Base-by-base conservation (phyloP, 176 grass and related monocot species). In the Aechmea fasciata region DNA sequence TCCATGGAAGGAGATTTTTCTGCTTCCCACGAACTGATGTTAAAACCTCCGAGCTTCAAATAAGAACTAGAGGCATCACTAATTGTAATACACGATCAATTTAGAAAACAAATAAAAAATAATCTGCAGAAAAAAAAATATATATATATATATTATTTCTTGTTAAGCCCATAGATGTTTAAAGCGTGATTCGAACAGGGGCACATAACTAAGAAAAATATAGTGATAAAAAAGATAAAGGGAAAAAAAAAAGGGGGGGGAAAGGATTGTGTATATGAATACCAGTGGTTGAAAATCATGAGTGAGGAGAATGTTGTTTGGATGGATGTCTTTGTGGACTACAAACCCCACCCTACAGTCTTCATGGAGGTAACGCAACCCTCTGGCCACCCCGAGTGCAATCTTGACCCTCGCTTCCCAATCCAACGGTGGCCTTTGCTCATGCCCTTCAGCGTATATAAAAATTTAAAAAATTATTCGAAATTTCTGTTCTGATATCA, bases 231-330 rank as follows among this genome's bases (percentile, higher is more conserved):
- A 6, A 41, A 41, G 11, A 41, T 13, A 17, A 11, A 11, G 20
- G 51, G n/a, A 20, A 50, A 17, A 11, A 11, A 50, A 69, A 13
- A 20, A 50, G n/a, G 9, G 4, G 8, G 29, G 9, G 47, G 15
- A 61, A 61, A 61, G 20, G 15, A 59, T 7, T 23, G 11, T 13
- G 64, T 1, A 20, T 47, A 67, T 19, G n/a, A 51, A 22, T 67
- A 76, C 74, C 74, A 76, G 17, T 48, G 74, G 64, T 2, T 76
- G 64, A 33, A 48, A 76, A 64, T 76, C 74, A 49, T 76, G 74
- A 29, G 74, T 76, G 64, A 76, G 64, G 47, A 76, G 74, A 48
- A 76, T 68, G 17, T 76, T 76, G 65, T 68, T 76, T n/a, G 74
- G 74, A 7, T 65, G 64, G 64, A 76, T 68, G 64, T 76, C 74